phyloP scores from a whole-genome alignment of 2,329 filamentous ascomycete genomes.

The Chaetomium sp. region DNA sequence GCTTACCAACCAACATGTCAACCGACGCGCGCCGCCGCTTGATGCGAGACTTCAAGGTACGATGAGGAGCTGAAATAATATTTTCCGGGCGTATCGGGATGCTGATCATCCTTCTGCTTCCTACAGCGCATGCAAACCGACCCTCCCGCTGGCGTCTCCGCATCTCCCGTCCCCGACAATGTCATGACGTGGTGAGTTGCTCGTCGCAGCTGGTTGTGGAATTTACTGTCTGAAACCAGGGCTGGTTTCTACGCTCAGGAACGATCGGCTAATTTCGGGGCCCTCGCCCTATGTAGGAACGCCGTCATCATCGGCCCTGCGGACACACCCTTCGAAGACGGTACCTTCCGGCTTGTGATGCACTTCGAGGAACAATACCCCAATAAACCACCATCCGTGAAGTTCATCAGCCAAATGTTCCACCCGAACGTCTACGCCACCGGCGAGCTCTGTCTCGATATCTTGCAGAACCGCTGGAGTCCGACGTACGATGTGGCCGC shows the following conservation, averaged over 20 bases:
- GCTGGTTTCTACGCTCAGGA: too few relatives aligned
- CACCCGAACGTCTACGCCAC: slow-evolving; percentile 98
- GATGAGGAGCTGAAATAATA: slow-evolving; percentile 5
- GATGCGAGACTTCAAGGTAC: slow-evolving; percentile 98
- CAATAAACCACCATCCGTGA: slow-evolving; percentile 95
- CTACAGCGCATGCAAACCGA: slow-evolving; percentile 95
- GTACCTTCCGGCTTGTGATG: slow-evolving; percentile 96
- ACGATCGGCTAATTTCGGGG: too few relatives aligned
- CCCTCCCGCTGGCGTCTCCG: slow-evolving; percentile 91
- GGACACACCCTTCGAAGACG: slow-evolving; percentile 96
- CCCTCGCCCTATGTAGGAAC: slow-evolving; percentile 57
- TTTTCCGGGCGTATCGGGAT: neutral
- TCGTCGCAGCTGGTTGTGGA: too few relatives aligned
- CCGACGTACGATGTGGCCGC: slow-evolving; percentile 98
- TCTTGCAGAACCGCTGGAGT: slow-evolving; percentile 96
- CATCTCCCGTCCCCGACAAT: slow-evolving; percentile 91
- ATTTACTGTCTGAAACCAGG: too few relatives aligned
- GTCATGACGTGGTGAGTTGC: slow-evolving; percentile 81
- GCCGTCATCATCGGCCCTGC: slow-evolving; percentile 96
- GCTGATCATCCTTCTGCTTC: slow-evolving; percentile 1
- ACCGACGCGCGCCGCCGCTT: slow-evolving; percentile 90
- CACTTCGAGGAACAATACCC: slow-evolving; percentile 99
- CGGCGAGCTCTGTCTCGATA: slow-evolving; percentile 92
- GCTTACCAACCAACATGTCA: slow-evolving; percentile 48
- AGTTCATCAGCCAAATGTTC: slow-evolving; percentile 99